Conservation (phyloP, 1,284 basidiomycete genomes). For the Stereum hirsutum region DNA sequence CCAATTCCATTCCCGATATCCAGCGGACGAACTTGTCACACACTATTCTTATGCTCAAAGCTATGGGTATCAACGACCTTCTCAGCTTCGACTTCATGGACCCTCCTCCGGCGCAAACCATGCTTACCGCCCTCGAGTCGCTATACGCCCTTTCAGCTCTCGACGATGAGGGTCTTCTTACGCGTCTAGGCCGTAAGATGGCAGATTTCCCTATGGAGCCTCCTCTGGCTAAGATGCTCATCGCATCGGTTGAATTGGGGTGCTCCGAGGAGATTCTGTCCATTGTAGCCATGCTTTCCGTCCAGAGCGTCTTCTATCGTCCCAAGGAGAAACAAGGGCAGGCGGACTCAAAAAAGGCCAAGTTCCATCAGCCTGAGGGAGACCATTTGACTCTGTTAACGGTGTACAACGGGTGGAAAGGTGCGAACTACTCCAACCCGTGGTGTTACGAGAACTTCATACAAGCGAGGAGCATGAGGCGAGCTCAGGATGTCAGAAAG, state of each 20-base stretch:
- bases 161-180: conserved; percentile 94
- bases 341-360: conserved; percentile 98
- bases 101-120: conserved; percentile 92
- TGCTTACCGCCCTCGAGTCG: conserved; percentile 90
- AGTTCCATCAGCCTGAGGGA: conserved; percentile 97
- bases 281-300: conserved; percentile 96
- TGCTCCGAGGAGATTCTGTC: conserved; percentile 97
- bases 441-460: conserved; percentile 99
- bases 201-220: conserved; percentile 99
- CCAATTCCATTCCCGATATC: conserved; percentile 97
- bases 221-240: conserved; percentile 94
- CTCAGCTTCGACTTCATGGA: conserved; percentile 99
- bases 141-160: conserved; percentile 93
- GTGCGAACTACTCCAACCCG: conserved; percentile 89
- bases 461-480: conserved; percentile 91
- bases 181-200: conserved; percentile 95
- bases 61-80: conserved; percentile 98
- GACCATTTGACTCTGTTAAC: conserved; percentile 93
- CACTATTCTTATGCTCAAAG: conserved; percentile 94
- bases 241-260: conserved; percentile 94
- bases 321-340: conserved; percentile 99
- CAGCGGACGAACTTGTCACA: conserved; percentile 91
- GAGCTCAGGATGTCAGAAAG: conserved; percentile 97
- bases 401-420: conserved; percentile 98
- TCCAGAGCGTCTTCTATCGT: conserved; percentile 94